Evolutionary conservation across 148 eudicot species (phyloP), one percentile per base, ranked within the genome.

Genomic region (Nepenthes gracilis): DNA sequence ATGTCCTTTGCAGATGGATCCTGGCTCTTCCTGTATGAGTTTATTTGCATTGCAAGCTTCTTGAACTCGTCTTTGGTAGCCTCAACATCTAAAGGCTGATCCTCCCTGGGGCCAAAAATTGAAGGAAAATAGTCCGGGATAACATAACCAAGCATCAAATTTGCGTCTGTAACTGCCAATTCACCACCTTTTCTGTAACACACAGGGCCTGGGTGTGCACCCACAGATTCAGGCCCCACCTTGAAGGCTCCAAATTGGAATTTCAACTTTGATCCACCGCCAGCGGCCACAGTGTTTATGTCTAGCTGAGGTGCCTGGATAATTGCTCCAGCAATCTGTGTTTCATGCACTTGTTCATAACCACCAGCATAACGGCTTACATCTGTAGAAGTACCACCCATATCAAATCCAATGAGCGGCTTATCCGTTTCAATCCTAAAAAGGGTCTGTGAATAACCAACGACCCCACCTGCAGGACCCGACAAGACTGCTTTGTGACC

Each of bases 361-460:
- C 72, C 77, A 12, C 99, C 99, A 5, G 95, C 97, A 76, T 88
- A 93, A 52, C 99, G 82, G 72, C 99, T 93, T 36, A 93, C 99
- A 81, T 93, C 99, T 9, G 99, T 93, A 54, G 99, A 93, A 43
- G 99, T 93, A 71, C 99, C 99, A 47, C 99, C 99, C 99, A 93
- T 93, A 77, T 93, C 99, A 69, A 93, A 93, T 60, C 99, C 99
- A 62, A 93, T 93, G n/a, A 93, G 83, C 47, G 99, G 92, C 69
- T 84, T 93, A 13, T 84, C 87, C 2, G 96, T 93, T 80, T 93
- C 99, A 23, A 86, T 65, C 58, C 85, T 85, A 75, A 75, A 89
- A 57, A 89, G 79, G 35, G 99, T 93, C 66, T 93, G 99, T 4
- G 99, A 88, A 69, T 89, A 93, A 58, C 99, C 99, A 38, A 93